Conservation (phyloP, 2,329 filamentous ascomycete species). For the Aureobasidium subglaciale region DNA sequence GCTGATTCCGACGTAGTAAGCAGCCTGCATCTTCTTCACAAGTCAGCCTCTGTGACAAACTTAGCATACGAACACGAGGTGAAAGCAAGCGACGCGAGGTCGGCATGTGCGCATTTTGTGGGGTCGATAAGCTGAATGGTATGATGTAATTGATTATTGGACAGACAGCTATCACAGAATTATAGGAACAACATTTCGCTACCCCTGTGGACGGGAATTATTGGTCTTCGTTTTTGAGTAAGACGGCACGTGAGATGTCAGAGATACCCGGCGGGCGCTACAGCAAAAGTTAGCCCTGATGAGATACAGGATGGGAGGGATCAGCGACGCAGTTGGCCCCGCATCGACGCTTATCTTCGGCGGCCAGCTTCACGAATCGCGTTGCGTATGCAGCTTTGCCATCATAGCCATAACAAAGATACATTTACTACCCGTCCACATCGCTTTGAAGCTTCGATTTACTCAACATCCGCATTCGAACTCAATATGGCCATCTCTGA, state of each 20-base stretch:
- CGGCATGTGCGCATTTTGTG: background rate
- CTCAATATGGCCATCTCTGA: constrained; percentile 28
- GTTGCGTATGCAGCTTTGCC: background rate
- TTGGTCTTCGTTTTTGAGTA: background rate
- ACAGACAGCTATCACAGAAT: background rate
- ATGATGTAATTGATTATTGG: background rate
- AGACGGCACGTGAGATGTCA: background rate
- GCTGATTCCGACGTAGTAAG: background rate
- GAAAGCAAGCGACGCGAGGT: background rate
- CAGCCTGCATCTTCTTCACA: no score
- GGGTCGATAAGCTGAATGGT: background rate
- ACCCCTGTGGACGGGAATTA: background rate
- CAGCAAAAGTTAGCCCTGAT: background rate
- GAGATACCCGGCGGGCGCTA: background rate
- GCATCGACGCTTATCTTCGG: constrained; percentile 10
- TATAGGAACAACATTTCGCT: background rate
- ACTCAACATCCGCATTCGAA: background rate
- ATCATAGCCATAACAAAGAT: background rate
- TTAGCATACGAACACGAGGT: background rate
- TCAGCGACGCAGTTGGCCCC: constrained; percentile 3
- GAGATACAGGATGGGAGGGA: background rate
- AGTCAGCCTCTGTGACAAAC: background rate
- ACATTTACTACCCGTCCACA: background rate
- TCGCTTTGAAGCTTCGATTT: background rate
- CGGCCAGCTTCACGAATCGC: background rate